Evolutionary conservation across 768 basidiomycete species (phyloP).

Genomic region (Inosperma sp.): DNA sequence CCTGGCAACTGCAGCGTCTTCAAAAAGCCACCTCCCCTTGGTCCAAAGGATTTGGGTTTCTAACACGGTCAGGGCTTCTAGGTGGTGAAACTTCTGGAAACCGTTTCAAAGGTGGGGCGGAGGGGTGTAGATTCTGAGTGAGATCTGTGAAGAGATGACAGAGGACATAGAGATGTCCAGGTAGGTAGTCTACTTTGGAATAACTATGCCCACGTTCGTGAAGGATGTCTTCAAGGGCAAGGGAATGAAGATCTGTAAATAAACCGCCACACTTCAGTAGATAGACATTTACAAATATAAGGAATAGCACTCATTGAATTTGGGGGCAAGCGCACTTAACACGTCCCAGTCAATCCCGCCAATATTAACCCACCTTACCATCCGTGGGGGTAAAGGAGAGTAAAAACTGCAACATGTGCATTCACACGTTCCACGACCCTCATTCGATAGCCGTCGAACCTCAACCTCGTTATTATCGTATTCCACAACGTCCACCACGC

Average conservation of each 20-base stretch:
- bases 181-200: constrained; percentile 45
- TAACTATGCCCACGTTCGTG: constrained; percentile 48
- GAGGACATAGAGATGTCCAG: constrained; percentile 60
- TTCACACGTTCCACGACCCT: constrained; percentile 50
- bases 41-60: too few relatives aligned
- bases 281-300: constrained; percentile 12
- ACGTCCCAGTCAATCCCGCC: constrained; percentile 62
- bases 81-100: too few relatives aligned
- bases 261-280: constrained; percentile 7
- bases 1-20: too few relatives aligned
- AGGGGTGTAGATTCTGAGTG: background rate
- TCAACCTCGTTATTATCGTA: constrained; percentile 46
- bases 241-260: constrained; percentile 52
- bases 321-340: constrained; percentile 52
- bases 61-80: too few relatives aligned
- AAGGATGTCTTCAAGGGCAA: constrained; percentile 62
- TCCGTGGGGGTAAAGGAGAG: constrained; percentile 33
- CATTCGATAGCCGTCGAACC: constrained; percentile 46
- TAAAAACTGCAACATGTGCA: too few relatives aligned
- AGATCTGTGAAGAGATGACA: constrained; percentile 48
- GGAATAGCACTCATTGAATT: constrained; percentile 42
- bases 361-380: constrained; percentile 59
- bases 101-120: background rate
- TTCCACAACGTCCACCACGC: constrained; percentile 56
- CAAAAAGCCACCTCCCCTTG: too few relatives aligned